Base-by-base conservation (phyloP, 2,329 filamentous ascomycete genomes). In the Sarocladiaceae sp. region DNA sequence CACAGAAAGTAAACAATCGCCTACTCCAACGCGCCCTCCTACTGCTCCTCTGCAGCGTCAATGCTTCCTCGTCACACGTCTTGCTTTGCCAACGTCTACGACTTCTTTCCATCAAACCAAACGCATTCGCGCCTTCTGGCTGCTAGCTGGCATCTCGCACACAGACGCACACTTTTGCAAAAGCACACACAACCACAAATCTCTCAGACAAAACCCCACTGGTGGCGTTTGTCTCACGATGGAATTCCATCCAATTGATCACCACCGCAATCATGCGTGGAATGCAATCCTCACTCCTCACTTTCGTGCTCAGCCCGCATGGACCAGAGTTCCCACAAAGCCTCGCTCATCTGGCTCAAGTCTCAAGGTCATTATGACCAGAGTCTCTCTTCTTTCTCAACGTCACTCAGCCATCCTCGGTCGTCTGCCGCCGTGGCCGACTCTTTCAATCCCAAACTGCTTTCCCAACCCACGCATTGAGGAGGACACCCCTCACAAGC, bases 1-100 rank as follows among this genome's bases (percentile, higher is more conserved):
- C 37, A 41, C 37, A 27, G 37, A 41, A 41, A 27, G 37, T 41
- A 41, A 41, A 41, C 37, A 41, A 18, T 41, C 19, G 16, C 23
- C 15, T 15, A n/a, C n/a, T 10, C 18, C 6, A 41, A 18, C 19
- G 23, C n/a, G 37, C 34, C 34, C 16, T 16, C 34, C 34, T 16
- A n/a, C n/a, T n/a, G n/a, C 37, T 27, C 20, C 37, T 19, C 24
- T 7, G 26, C 37, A n/a, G n/a, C 15, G 37, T 41, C 21, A 16
- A 41, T 18, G 13, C 24, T 41, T 15, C 37, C 16, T 41, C 37
- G n/a, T 41, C 13, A 21, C 26, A 20, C 37, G 16, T 41, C 37
- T n/a, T n/a, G n/a, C n/a, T n/a, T n/a, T n/a, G n/a, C n/a, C 26
- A 29, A 29, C 13, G 26, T 29, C 26, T 29, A n/a, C n/a, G n/a